Evolutionary conservation across 352 stramenopile species (phyloP).

Genomic region (Pythium myriotylum): DNA sequence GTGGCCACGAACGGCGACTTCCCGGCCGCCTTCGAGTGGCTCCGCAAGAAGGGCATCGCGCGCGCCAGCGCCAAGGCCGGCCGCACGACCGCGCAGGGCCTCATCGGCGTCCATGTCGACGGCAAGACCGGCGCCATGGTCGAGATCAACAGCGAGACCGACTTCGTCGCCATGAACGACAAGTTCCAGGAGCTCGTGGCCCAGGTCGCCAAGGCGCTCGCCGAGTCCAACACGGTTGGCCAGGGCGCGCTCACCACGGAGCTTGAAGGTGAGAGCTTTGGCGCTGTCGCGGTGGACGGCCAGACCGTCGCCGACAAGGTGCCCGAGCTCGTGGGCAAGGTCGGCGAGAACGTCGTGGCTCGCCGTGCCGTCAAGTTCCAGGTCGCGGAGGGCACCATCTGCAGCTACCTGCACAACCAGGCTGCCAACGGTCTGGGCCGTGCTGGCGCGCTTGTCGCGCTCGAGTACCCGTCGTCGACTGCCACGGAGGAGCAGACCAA

Average conservation of each 20-base stretch:
- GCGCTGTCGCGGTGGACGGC: constrained; percentile 50
- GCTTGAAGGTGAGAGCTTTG: constrained; percentile 46
- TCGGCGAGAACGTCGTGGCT: constrained; percentile 88
- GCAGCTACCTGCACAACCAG: constrained; percentile 88
- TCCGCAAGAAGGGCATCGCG: constrained; percentile 89
- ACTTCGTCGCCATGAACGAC: constrained; percentile 94
- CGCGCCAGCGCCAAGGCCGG: constrained; percentile 78
- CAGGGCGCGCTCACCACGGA: constrained; percentile 32
- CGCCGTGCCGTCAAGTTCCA: constrained; percentile 72
- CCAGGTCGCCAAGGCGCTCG: constrained; percentile 51
- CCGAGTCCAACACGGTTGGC: constrained; percentile 24
- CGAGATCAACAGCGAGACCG: constrained; percentile 94
- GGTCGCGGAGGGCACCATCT: constrained; percentile 70
- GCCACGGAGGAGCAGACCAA: constrained; percentile 50
- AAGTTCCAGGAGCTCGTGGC: constrained; percentile 86
- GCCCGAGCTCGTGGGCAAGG: constrained; percentile 78
- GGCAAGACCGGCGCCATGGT: constrained; percentile 86
- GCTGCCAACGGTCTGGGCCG: constrained; percentile 65
- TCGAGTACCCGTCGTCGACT: constrained; percentile 69
- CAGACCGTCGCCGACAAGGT: constrained; percentile 70
- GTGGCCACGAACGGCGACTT: constrained; percentile 81
- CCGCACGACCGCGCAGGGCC: constrained; percentile 75
- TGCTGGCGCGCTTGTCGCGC: constrained; percentile 89
- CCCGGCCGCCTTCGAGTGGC: constrained; percentile 84
- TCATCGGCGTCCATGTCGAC: constrained; percentile 73